Conservation (phyloP, 1,284 basidiomycete genomes). For the Exobasidium rhododendri region DNA sequence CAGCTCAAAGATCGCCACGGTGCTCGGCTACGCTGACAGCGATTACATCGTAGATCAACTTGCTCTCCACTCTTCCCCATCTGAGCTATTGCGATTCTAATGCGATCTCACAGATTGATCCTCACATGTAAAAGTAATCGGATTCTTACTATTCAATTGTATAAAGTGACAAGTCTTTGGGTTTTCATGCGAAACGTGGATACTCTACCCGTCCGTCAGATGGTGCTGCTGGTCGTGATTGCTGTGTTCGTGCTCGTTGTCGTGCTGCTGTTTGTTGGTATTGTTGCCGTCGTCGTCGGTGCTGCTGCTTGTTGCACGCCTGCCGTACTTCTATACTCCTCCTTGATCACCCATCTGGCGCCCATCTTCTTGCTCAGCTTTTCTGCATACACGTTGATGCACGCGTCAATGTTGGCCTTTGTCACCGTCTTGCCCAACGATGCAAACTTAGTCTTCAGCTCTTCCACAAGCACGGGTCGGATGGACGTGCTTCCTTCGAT, state of each 20-base stretch:
- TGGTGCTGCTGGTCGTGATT: no score
- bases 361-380: constrained; percentile 14
- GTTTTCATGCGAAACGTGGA: no score
- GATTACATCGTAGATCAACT: constrained; percentile 63
- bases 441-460: constrained; percentile 13
- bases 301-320: neutral
- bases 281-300: no score
- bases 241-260: no score
- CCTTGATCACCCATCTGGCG: constrained; percentile 16
- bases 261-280: no score
- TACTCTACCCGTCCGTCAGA: no score
- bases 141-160: no score
- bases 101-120: no score
- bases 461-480: constrained; percentile 18
- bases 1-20: constrained; percentile 74
- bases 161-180: no score
- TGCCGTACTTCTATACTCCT: neutral
- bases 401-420: constrained; percentile 15
- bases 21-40: constrained; percentile 88
- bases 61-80: constrained; percentile 5
- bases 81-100: neutral
- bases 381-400: constrained; percentile 12
- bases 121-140: no score
- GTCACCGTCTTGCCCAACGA: neutral
- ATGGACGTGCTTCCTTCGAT: constrained; percentile 18